phyloP scores from a whole-genome alignment of 2,329 filamentous ascomycete genomes.

The Colletotrichum theobromicola region DNA sequence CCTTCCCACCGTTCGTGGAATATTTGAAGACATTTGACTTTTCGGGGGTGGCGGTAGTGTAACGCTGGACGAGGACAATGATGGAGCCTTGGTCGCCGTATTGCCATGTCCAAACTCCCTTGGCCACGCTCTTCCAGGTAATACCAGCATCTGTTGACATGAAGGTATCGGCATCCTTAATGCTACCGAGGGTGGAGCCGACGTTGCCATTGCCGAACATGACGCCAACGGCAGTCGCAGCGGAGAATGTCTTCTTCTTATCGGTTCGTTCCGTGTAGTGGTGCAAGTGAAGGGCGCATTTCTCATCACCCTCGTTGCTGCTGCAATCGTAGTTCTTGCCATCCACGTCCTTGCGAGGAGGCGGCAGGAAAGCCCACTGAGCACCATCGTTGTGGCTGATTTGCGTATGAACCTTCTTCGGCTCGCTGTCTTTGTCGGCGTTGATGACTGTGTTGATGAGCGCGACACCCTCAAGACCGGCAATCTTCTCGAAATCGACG shows the following conservation, averaged over 20 bases:
- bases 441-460: slow-evolving; percentile 88
- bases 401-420: slow-evolving; percentile 85
- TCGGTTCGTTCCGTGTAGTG: slow-evolving; percentile 92
- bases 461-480: slow-evolving; percentile 87
- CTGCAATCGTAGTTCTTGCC: slow-evolving; percentile 75
- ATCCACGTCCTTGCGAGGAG: slow-evolving; percentile 74
- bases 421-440: slow-evolving; percentile 64
- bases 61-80: slow-evolving; percentile 83
- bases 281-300: slow-evolving; percentile 90
- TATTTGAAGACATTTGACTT: slow-evolving; percentile 76
- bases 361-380: slow-evolving; percentile 78
- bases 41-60: slow-evolving; percentile 57
- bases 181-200: slow-evolving; percentile 68
- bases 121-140: slow-evolving; percentile 83
- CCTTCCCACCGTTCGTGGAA: slow-evolving; percentile 79
- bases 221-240: slow-evolving; percentile 83
- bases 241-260: slow-evolving; percentile 84
- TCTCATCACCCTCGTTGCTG: slow-evolving; percentile 59
- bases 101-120: slow-evolving; percentile 91
- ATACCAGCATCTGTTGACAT: slow-evolving; percentile 92
- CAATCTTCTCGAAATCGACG: slow-evolving; percentile 96
- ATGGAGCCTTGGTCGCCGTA: slow-evolving; percentile 95
- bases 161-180: slow-evolving; percentile 84
- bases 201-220: slow-evolving; percentile 95
- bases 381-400: slow-evolving; percentile 98